Evolutionary conservation across 208 protist genomes (phyloP).

Genomic region (Wallacemonas rigidus): DNA sequence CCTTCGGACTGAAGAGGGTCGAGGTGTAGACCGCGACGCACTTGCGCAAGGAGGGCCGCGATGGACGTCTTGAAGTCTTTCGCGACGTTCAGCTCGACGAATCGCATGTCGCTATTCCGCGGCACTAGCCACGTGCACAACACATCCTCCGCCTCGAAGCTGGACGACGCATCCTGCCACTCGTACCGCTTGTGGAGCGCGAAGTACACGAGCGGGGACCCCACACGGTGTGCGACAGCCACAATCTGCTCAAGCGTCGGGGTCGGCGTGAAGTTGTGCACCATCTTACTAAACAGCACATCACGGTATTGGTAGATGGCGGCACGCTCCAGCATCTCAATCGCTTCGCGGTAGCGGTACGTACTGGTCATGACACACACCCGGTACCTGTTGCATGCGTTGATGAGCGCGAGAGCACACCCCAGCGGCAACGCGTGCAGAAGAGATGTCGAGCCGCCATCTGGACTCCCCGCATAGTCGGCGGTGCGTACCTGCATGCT

Average conservation of each 20-base stretch:
- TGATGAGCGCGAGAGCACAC: conserved; percentile 52
- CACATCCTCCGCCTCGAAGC: conserved; percentile 63
- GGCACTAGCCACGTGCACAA: conserved; percentile 88
- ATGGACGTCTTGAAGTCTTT: conserved; percentile 79
- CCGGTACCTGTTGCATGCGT: conserved; percentile 60
- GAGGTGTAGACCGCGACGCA: conserved; percentile 63
- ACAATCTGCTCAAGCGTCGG: conserved; percentile 85
- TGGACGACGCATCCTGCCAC: conserved; percentile 44
- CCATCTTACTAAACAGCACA: conserved; percentile 78
- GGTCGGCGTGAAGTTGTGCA: conserved; percentile 57
- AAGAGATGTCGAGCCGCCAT: conserved; percentile 9
- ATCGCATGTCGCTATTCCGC: conserved; percentile 78
- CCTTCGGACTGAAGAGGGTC: conserved; percentile 41
- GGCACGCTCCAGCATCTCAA: conserved; percentile 81
- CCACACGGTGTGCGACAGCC: conserved; percentile 62
- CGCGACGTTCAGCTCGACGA: conserved; percentile 84
- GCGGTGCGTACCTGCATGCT: neutral
- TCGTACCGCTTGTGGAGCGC: conserved; percentile 58
- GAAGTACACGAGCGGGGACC: conserved; percentile 81
- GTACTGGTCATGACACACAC: conserved; percentile 69
- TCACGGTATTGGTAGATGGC: conserved; percentile 75
- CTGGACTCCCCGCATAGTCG: neutral
- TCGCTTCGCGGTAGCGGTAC: conserved; percentile 88
- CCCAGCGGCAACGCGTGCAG: conserved; percentile 41
- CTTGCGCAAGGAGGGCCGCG: conserved; percentile 40